Evolutionary conservation across 2,329 filamentous ascomycete species (phyloP), one percentile per base, ranked within the genome.

Genomic region (Lasiodiplodia hormozganensis): DNA sequence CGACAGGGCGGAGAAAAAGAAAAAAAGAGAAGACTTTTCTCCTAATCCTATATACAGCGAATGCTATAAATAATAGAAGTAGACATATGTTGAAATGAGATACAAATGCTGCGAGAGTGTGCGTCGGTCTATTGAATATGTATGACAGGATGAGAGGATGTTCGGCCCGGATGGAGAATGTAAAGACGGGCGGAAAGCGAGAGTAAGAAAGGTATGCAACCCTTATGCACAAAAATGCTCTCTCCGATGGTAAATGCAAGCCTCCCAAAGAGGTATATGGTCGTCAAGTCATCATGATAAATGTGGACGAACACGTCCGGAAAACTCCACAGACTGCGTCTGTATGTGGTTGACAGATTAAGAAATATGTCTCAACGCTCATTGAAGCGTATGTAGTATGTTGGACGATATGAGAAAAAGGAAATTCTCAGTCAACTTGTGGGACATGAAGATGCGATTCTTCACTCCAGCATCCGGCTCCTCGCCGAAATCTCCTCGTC

Each of bases 401-500:
- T 31, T 18, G 3, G 51, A 31, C 12, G 28, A 64, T 36, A 6
- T 36, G 23, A 25, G 60, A 28, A 25, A 64, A 28, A 16, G 25
- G 18, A 52, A 11, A 36, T n/a, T 25, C 60, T 52, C 10, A 18
- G 4, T 38, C 25, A 36, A 36, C 60, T 25, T 62, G 12, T 23
- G n/a, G 12, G 56, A n/a, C n/a, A 21, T 36, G 47, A n/a, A 23
- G 25, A 64, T 8, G 23, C 14, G 18, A 34, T 40, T 3, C 2
- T 47, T 47, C 28, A 67, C 65, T 73, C 71, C 57, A 69, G 58
- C 54, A 54, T 47, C 31, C 62, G 52, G 54, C 71, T 72, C 52
- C 67, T 68, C 65, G 69, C 67, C 12, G 74, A 71, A 74, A 96
- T 93, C 74, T 94, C 91, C n/a, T 89, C 88, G 72, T 95, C 92